Base-by-base conservation (phyloP, 371 early-diverging fungal species). In the Paraphysoderma sedebokerense region DNA sequence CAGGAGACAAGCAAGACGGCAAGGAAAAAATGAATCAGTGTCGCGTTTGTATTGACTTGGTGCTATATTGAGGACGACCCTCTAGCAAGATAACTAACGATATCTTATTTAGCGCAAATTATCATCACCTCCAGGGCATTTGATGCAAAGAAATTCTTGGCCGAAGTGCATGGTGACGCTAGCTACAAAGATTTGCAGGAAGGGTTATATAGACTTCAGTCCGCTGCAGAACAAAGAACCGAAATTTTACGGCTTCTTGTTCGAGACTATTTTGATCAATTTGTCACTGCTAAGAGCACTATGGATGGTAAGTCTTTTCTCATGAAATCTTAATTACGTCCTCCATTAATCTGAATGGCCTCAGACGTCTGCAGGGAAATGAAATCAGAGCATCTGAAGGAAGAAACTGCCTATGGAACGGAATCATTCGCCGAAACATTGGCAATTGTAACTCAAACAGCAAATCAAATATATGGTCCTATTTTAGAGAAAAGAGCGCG, bases 211-310 rank as follows among this genome's bases (percentile, higher is more conserved):
- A 58, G 68, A 3, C 65, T 95, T 29, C 67, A 80, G 38, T 59
- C 56, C 44, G 71, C 81, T 1, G 81, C 90, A 15, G 79, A 82
- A 30, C 79, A 87, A 56, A 67, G 86, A n/a, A 73, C 80, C 1
- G 90, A 88, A 48, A 79, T 83, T 0, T 69, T 90, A 27, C 87
- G 85, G 51, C 73, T 72, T 26, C 60, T 92, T 15, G 97, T 96
- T 27, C 86, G 91, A 60, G 79, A 79, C 50, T 85, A 93, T 54
- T 96, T 96, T 70, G 89, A 91, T 54, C 81, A 89, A 35, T 96
- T 96, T 59, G 92, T 96, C 11, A 81, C 74, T 40, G 95, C 97
- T 17, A 92, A 92, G 65, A 81, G 76, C 50, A 88, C 90, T 0
- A 89, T 96, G 38, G 97, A 96, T 52, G 78, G 84, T 78, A 54